Evolutionary conservation across 306 rosid species (phyloP).

Genomic region (Prunus salicina): DNA sequence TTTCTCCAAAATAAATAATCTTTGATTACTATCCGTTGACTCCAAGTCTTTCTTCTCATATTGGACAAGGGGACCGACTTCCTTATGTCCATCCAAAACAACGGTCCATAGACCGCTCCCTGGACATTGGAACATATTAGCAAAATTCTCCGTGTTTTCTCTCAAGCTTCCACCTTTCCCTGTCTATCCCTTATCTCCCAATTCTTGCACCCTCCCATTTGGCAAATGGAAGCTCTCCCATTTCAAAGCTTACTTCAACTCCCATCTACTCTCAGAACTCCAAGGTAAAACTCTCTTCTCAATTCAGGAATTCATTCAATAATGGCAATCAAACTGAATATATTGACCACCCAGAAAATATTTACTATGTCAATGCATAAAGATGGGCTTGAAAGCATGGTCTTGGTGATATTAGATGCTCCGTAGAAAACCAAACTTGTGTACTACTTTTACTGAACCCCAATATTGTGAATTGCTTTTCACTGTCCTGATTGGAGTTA

Average conservation of each 20-base stretch:
- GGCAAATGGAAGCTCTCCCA: slow-evolving; percentile 27
- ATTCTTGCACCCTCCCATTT: background rate
- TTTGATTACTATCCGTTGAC: no score
- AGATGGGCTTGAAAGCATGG: background rate
- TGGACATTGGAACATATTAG: background rate
- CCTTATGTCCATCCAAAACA: background rate
- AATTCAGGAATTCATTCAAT: no score
- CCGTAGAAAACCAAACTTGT: background rate
- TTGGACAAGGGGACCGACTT: no score
- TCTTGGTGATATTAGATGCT: background rate
- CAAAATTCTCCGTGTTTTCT: background rate
- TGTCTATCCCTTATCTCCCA: slow-evolving; percentile 2
- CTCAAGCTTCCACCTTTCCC: background rate
- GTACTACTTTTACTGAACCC: background rate
- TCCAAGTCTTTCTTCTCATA: no score
- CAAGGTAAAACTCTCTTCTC: slow-evolving; percentile 1
- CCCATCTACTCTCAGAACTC: slow-evolving; percentile 3
- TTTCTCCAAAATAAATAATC: no score
- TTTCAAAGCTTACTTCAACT: slow-evolving; percentile 14
- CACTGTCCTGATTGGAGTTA: background rate
- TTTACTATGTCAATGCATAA: background rate
- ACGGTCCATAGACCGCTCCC: background rate
- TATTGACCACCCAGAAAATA: background rate
- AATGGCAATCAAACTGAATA: background rate
- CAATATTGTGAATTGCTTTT: background rate